phyloP scores from a whole-genome alignment of 2,329 filamentous ascomycete genomes.

The Apiospora hydei region DNA sequence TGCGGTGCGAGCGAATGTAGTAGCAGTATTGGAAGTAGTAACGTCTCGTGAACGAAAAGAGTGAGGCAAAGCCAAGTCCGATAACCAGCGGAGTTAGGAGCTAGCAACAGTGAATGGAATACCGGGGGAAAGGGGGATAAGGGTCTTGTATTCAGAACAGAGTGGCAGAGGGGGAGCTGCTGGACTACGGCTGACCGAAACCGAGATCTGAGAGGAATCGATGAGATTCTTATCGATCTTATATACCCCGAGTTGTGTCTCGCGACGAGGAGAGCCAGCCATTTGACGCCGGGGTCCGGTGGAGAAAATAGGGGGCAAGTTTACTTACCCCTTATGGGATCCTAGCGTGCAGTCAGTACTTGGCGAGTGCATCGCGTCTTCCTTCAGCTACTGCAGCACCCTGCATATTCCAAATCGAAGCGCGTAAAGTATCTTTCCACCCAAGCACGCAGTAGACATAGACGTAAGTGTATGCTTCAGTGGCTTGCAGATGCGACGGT shows the following conservation, averaged over 20 bases:
- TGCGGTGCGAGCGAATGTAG: background rate
- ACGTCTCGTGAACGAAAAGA: background rate
- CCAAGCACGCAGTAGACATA: background rate
- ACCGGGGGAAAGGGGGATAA: background rate
- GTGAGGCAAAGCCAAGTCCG: background rate
- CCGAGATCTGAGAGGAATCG: background rate
- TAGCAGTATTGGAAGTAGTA: background rate
- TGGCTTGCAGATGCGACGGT: constrained; percentile 4
- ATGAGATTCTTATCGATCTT: background rate
- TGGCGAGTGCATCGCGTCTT: background rate
- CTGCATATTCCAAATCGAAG: background rate
- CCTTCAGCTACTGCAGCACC: background rate
- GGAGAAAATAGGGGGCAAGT: background rate
- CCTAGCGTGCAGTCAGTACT: background rate
- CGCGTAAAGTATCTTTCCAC: background rate
- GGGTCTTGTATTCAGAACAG: background rate
- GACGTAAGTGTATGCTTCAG: background rate
- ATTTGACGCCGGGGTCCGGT: background rate
- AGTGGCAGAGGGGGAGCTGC: background rate
- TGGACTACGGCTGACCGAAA: background rate
- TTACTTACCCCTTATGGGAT: background rate
- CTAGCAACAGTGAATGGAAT: background rate
- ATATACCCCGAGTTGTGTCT: background rate
- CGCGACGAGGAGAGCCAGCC: no score
- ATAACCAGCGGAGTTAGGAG: background rate